These are phyloP conservation scores for Claviceps lovelessii DNA, from an alignment of 2,329 filamentous ascomycete species.

Conservation along the genomic window DNA sequence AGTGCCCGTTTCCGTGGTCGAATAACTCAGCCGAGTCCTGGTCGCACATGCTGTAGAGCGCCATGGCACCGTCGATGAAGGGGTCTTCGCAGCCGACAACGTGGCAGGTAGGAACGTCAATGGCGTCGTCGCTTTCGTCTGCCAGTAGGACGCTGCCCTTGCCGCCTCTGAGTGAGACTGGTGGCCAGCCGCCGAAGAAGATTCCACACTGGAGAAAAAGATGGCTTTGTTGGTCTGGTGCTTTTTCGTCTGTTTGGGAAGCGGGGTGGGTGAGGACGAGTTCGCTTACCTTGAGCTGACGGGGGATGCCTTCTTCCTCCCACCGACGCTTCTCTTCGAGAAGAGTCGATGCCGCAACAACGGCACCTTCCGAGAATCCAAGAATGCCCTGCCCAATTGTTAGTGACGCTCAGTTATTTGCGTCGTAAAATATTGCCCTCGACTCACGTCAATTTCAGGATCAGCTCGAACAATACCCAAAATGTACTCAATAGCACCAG, in stretches of 20 bases:
- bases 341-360: constrained; percentile 37
- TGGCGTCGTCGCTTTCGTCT: constrained; percentile 33
- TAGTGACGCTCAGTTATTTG: background rate
- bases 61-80: constrained; percentile 45
- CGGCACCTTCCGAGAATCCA: constrained; percentile 47
- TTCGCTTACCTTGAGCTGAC: constrained; percentile 21
- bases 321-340: constrained; percentile 32
- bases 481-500: constrained; percentile 15
- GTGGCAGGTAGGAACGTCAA: constrained; percentile 38
- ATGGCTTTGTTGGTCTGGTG: too few species aligned
- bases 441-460: constrained; percentile 17
- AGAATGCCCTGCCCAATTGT: constrained; percentile 30
- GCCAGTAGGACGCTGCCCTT: constrained; percentile 29
- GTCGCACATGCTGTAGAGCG: constrained; percentile 47
- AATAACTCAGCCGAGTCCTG: constrained; percentile 45
- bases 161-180: constrained; percentile 25
- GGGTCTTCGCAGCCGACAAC: constrained; percentile 43
- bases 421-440: too few species aligned
- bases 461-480: constrained; percentile 24
- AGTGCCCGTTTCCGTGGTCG: constrained; percentile 52
- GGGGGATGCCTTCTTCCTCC: constrained; percentile 16
- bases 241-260: too few species aligned
- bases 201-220: constrained; percentile 24
- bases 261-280: too few species aligned
- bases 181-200: constrained; percentile 42